These are phyloP conservation scores for Lodderomyces parapsilosis DNA, from an alignment of 1,139 yeast genomes.

Conservation along the genomic window DNA sequence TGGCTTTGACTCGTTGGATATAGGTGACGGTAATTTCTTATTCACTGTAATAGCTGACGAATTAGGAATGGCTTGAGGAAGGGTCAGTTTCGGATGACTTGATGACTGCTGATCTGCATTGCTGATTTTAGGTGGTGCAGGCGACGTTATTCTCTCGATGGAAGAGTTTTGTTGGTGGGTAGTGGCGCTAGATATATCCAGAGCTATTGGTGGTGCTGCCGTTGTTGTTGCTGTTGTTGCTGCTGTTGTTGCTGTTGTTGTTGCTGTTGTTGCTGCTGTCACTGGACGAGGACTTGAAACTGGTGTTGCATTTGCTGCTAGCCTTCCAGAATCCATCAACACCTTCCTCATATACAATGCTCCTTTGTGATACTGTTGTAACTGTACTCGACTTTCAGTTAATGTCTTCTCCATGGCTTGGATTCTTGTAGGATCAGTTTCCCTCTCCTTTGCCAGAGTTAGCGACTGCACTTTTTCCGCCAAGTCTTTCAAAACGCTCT, in stretches of 20 bases:
- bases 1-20: not conserved
- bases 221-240: too few species aligned
- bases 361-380: constrained; percentile 37
- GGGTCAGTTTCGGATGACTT: not conserved
- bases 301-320: constrained; percentile 15
- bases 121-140: not conserved
- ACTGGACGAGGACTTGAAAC: constrained; percentile 8
- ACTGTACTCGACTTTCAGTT: constrained; percentile 33
- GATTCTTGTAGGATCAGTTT: constrained; percentile 19
- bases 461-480: constrained; percentile 37
- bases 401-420: constrained; percentile 35
- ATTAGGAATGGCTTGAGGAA: not conserved
- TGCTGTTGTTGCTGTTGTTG: constrained; percentile 7
- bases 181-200: constrained; percentile 8
- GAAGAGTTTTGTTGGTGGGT: constrained; percentile 1
- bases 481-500: constrained; percentile 38
- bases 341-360: constrained; percentile 41
- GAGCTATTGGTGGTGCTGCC: too few species aligned
- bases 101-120: not conserved
- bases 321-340: constrained; percentile 34
- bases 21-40: constrained; percentile 3
- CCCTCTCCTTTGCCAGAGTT: constrained; percentile 23
- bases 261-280: constrained; percentile 8
- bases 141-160: constrained; percentile 7
- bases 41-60: not conserved